phyloP scores from a whole-genome alignment of 1,284 basidiomycete genomes.

The Fistulina hepatica region DNA sequence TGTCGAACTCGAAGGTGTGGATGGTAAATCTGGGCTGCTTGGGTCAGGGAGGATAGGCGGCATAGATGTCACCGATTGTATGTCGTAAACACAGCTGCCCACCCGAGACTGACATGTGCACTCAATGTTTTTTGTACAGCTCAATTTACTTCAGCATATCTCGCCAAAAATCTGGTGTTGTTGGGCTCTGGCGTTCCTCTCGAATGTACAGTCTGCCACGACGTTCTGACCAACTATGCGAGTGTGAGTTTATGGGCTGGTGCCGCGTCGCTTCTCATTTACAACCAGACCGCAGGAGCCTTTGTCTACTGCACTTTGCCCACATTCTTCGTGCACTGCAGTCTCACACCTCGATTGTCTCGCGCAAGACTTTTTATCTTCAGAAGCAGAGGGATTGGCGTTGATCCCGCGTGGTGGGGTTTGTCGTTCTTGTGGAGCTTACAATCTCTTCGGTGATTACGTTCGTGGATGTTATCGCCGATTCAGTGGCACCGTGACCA shows the following conservation, averaged over 20 bases:
- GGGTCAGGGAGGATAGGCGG: conserved; percentile 43
- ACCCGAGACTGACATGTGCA: conserved; percentile 2
- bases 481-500: conserved; percentile 22
- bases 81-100: conserved; percentile 13
- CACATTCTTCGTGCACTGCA: conserved; percentile 37
- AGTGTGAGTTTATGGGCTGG: conserved; percentile 29
- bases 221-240: conserved; percentile 30
- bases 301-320: conserved; percentile 37
- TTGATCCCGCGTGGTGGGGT: conserved; percentile 54
- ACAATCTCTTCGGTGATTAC: conserved; percentile 64
- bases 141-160: conserved; percentile 46
- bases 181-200: conserved; percentile 24
- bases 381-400: conserved; percentile 19
- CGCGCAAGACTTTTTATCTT: conserved; percentile 41
- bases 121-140: conserved; percentile 16
- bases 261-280: conserved; percentile 3
- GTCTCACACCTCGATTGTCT: conserved; percentile 66
- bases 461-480: conserved; percentile 60
- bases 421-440: conserved; percentile 45
- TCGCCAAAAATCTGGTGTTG: conserved; percentile 40
- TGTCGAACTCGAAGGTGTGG: conserved; percentile 62
- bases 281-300: conserved; percentile 37
- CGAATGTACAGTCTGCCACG: conserved; percentile 45
- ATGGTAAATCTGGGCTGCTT: conserved; percentile 43
- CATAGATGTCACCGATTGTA: conserved; percentile 59